Percentiles rank a stretch among this genome's conserved stretches.
Evolutionary conservation across 129 eudicot genomes (phyloP).

Genomic region (Lactuca saligna): DNA sequence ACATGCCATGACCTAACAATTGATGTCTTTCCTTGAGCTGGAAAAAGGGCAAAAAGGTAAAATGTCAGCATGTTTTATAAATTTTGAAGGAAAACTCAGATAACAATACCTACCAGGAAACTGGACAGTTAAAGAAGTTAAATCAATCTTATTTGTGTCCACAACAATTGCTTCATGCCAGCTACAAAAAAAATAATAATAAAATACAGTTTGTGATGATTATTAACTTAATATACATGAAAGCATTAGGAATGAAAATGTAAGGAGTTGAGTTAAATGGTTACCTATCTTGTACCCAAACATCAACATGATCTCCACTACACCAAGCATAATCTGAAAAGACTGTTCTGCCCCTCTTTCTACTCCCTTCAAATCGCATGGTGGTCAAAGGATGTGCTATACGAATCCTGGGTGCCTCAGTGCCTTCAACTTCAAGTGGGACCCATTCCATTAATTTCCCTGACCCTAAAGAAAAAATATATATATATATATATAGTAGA

Average conservation of each 20-base stretch:
- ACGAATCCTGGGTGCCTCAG: constrained; percentile 63
- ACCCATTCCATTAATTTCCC: constrained; percentile 70
- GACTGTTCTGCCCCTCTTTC: constrained; percentile 83
- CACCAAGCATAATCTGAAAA: constrained; percentile 60
- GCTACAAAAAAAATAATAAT: constrained; percentile 41
- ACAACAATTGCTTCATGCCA: constrained; percentile 88
- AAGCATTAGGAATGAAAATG: not conserved
- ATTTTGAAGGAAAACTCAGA: not conserved
- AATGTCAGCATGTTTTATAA: not conserved
- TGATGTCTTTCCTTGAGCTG: constrained; percentile 68
- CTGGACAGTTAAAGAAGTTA: constrained; percentile 55
- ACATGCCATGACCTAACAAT: constrained; percentile 72
- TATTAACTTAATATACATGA: not conserved
- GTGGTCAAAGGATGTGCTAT: constrained; percentile 61
- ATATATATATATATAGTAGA: too few species aligned
- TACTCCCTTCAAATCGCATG: constrained; percentile 54
- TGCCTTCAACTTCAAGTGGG: constrained; percentile 55
- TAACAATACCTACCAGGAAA: constrained; percentile 63
- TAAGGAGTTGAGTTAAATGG: constrained; percentile 9
- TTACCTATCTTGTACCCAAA: constrained; percentile 80
- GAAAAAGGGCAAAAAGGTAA: constrained; percentile 27
- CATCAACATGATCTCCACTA: constrained; percentile 88
- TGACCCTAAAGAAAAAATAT: constrained; percentile 43
- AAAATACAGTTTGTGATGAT: not conserved
- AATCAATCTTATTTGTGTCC: constrained; percentile 67